Conservation (phyloP, 805 yeast species). For the Starmerella powellii region DNA sequence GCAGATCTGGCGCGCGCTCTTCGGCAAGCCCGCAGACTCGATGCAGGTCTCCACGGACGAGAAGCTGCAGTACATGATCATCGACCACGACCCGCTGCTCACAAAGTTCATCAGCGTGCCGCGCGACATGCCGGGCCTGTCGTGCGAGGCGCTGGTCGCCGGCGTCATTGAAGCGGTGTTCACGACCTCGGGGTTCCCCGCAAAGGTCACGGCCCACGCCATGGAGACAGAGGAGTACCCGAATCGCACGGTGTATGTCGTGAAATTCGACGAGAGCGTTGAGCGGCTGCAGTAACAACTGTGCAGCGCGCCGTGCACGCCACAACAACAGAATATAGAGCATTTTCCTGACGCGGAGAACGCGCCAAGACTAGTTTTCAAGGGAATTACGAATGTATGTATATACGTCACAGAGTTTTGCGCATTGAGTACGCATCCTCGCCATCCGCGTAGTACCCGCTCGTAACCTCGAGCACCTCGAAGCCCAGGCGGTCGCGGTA, state of each 20-base stretch:
- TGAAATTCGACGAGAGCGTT: conserved; percentile 43
- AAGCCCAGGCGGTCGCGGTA: conserved; percentile 77
- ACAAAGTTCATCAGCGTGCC: conserved; percentile 69
- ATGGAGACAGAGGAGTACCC: conserved; percentile 51
- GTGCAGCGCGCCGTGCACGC: background rate
- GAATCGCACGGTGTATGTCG: conserved; percentile 58
- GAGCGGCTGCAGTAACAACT: background rate
- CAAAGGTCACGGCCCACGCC: conserved; percentile 71
- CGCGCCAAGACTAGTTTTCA: no score
- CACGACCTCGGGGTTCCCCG: conserved; percentile 59
- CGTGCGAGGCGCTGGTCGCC: conserved; percentile 73
- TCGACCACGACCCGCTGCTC: conserved; percentile 60
- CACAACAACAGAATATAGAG: background rate
- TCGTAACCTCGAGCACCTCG: conserved; percentile 70
- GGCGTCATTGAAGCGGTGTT: conserved; percentile 76
- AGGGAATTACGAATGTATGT: no score
- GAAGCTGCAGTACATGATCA: conserved; percentile 65
- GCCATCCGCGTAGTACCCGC: conserved; percentile 88
- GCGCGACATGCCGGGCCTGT: conserved; percentile 60
- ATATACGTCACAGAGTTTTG: conserved; percentile 29
- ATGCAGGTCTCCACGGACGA: conserved; percentile 59
- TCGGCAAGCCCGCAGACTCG: conserved; percentile 63
- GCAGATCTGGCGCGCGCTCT: conserved; percentile 58
- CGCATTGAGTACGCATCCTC: conserved; percentile 97
- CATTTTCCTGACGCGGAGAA: no score